Percentiles rank a stretch among this genome's conserved stretches.
These are phyloP conservation scores for Rutstroemia sydowiana DNA, from an alignment of 2,329 filamentous ascomycete species.

Conservation along the genomic window DNA sequence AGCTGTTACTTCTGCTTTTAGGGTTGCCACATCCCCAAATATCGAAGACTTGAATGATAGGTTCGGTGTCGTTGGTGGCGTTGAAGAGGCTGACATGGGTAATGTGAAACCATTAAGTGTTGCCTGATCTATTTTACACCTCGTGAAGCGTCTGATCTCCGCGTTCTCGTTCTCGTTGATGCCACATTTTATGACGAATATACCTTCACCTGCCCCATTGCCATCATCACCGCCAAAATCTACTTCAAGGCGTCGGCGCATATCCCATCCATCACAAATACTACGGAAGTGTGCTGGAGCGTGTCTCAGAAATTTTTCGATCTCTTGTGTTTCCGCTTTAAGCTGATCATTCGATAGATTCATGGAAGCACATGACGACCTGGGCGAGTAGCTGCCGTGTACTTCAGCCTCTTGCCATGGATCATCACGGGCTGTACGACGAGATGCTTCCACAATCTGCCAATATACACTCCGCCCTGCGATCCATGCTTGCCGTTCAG, in stretches of 20 bases:
- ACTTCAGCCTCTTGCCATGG: constrained; percentile 61
- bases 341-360: constrained; percentile 64
- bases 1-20: constrained; percentile 17
- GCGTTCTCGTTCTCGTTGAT: constrained; percentile 29
- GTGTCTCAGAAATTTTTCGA: constrained; percentile 66
- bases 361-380: constrained; percentile 69
- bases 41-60: constrained; percentile 24
- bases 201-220: constrained; percentile 65
- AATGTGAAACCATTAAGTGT: constrained; percentile 26
- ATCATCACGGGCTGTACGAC: constrained; percentile 63
- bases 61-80: constrained; percentile 9
- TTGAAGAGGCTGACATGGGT: constrained; percentile 26
- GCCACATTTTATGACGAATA: constrained; percentile 69
- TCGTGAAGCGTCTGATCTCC: constrained; percentile 49
- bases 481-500: constrained; percentile 67
- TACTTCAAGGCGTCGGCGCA: constrained; percentile 76
- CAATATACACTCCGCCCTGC: constrained; percentile 73
- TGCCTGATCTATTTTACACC: constrained; percentile 35
- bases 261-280: constrained; percentile 81
- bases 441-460: constrained; percentile 71
- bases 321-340: constrained; percentile 69
- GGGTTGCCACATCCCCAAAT: constrained; percentile 26
- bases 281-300: constrained; percentile 73
- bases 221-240: constrained; percentile 82
- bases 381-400: constrained; percentile 71